Percentiles rank a stretch among this genome's conserved stretches.
phyloP scores from a whole-genome alignment of 2,329 filamentous ascomycete genomes.

The Fusarium anguioides region DNA sequence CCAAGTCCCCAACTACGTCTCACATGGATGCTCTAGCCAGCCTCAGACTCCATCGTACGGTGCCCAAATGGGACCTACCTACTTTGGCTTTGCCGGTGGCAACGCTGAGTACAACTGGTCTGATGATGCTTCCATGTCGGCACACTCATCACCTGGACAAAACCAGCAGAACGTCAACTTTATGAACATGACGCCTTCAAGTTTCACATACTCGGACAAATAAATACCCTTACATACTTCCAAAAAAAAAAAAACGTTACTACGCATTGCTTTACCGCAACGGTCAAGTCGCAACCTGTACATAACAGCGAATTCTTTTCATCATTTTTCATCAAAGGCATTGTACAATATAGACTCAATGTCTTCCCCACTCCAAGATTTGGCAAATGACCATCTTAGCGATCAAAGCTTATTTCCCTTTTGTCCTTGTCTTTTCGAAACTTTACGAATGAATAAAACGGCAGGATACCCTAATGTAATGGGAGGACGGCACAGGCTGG shows the following conservation, averaged over 20 bases:
- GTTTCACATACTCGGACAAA: constrained; percentile 43
- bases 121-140: constrained; percentile 54
- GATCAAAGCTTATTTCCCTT: constrained; percentile 21
- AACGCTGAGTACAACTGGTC: constrained; percentile 66
- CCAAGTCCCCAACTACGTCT: constrained; percentile 59
- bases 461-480: constrained; percentile 48
- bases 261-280: not conserved
- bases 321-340: constrained; percentile 11
- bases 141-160: constrained; percentile 50
- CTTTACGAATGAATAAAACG: constrained; percentile 41
- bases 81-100: constrained; percentile 52
- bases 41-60: constrained; percentile 61
- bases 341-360: constrained; percentile 40
- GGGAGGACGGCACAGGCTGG: constrained; percentile 38
- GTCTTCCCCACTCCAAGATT: constrained; percentile 7
- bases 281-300: constrained; percentile 19
- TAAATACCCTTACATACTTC: constrained; percentile 6
- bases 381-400: constrained; percentile 21
- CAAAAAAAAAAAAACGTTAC: not conserved
- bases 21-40: constrained; percentile 55
- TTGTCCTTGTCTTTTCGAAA: constrained; percentile 16
- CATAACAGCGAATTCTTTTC: constrained; percentile 29
- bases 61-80: constrained; percentile 56
- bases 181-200: constrained; percentile 51
- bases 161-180: constrained; percentile 49